Evolutionary conservation across 2,329 filamentous ascomycete species (phyloP).

Genomic region (Microdochium bolleyi): DNA sequence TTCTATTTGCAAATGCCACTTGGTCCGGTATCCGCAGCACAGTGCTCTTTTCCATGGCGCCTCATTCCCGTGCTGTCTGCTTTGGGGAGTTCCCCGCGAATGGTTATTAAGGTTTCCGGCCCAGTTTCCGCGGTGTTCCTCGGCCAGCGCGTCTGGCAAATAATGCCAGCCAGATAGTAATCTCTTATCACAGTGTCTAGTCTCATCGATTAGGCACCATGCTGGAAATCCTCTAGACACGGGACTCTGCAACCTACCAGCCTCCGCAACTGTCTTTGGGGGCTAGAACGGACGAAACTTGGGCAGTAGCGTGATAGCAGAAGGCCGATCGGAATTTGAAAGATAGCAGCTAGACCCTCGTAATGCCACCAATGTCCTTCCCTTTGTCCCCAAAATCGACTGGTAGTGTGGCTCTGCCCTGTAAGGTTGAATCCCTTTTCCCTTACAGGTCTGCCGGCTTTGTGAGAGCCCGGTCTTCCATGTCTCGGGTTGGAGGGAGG

Average conservation of each 20-base stretch:
- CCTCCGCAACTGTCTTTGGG: neutral
- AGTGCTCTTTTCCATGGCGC: no score
- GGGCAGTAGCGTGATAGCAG: neutral
- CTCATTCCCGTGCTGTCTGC: no score
- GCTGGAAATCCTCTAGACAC: neutral
- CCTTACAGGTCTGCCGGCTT: neutral
- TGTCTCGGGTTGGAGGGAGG: neutral
- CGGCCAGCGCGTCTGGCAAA: no score
- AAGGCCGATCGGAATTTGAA: no score
- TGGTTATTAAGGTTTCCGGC: neutral
- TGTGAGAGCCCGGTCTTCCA: neutral
- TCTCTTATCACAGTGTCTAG: no score
- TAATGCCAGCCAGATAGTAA: no score
- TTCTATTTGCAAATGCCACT: no score
- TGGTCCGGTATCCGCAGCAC: no score
- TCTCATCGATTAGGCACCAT: neutral
- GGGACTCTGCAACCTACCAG: neutral
- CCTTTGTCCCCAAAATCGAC: neutral
- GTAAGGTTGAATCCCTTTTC: neutral
- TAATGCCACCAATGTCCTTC: neutral
- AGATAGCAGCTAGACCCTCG: neutral
- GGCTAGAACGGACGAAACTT: neutral
- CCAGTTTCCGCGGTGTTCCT: neutral
- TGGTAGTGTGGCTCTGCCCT: neutral
- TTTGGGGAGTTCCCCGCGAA: no score